These are phyloP conservation scores for Casuarina cunninghamiana DNA, from an alignment of 306 rosid species.

Conservation along the genomic window DNA sequence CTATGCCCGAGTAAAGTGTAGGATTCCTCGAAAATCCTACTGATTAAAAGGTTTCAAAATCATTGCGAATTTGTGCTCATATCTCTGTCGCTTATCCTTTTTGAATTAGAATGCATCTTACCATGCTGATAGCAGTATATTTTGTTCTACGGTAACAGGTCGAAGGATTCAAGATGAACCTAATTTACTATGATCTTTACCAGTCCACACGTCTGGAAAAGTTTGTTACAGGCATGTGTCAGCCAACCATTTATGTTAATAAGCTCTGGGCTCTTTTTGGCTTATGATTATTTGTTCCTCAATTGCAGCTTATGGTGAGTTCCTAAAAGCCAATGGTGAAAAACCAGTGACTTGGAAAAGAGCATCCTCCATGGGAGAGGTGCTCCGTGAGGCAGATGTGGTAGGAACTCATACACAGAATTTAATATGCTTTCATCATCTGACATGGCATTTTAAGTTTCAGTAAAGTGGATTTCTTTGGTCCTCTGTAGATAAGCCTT, in stretches of 20 bases:
- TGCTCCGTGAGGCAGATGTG: constrained; percentile 89
- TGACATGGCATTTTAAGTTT: constrained; percentile 8
- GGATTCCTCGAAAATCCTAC: background rate
- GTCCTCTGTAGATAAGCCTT: constrained; percentile 80
- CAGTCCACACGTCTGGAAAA: constrained; percentile 90
- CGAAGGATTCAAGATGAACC: constrained; percentile 99
- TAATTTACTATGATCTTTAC: constrained; percentile 91
- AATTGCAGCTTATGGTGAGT: constrained; percentile 77
- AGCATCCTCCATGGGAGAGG: constrained; percentile 91
- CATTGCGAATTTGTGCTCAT: constrained; percentile 7
- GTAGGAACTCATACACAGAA: constrained; percentile 43
- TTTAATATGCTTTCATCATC: background rate
- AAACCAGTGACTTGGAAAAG: constrained; percentile 92
- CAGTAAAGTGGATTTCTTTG: constrained; percentile 23
- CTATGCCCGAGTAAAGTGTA: background rate
- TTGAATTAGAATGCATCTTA: background rate
- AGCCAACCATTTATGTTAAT: constrained; percentile 14
- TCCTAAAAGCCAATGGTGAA: constrained; percentile 89
- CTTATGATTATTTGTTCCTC: constrained; percentile 26
- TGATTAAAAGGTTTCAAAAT: background rate
- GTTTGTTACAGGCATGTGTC: constrained; percentile 87
- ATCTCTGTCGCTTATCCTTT: background rate
- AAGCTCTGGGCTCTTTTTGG: constrained; percentile 13
- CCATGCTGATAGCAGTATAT: constrained; percentile 8
- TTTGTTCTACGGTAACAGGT: constrained; percentile 49